Percentiles rank a stretch among this genome's conserved stretches.
Conservation (phyloP, 495 filamentous ascomycete genomes). For the Aspergillus cristatus region DNA sequence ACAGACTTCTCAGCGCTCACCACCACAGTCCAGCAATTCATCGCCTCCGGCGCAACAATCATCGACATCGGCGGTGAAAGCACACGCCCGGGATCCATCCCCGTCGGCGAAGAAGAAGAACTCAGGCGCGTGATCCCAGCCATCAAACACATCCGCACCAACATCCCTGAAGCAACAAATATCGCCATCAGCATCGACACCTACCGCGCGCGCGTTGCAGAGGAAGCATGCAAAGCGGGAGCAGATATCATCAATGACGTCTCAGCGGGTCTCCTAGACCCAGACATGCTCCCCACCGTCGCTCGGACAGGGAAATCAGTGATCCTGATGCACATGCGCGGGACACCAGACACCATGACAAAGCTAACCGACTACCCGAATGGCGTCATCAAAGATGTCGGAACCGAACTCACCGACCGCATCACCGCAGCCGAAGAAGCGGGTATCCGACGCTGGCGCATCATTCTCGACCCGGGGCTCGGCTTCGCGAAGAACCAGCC, state of each 20-base stretch:
- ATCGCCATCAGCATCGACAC: constrained; percentile 83
- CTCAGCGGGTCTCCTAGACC: constrained; percentile 71
- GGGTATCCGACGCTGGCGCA: constrained; percentile 83
- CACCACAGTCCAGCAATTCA: constrained; percentile 46
- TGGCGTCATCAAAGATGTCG: constrained; percentile 64
- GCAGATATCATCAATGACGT: constrained; percentile 96
- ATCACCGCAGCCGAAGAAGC: constrained; percentile 71
- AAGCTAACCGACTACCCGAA: constrained; percentile 57
- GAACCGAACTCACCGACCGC: constrained; percentile 56
- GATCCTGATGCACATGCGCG: constrained; percentile 93
- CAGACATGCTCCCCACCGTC: constrained; percentile 72
- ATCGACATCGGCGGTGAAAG: constrained; percentile 93
- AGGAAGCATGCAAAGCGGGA: constrained; percentile 67
- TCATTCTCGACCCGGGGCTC: constrained; percentile 88
- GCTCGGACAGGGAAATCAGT: constrained; percentile 73
- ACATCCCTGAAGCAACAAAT: constrained; percentile 46
- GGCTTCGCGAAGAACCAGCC: constrained; percentile 80
- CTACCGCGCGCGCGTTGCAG: constrained; percentile 80
- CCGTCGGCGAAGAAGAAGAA: constrained; percentile 64
- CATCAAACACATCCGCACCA: constrained; percentile 60
- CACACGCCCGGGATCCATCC: constrained; percentile 63
- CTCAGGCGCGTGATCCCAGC: constrained; percentile 67
- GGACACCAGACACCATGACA: constrained; percentile 77
- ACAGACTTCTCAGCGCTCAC: constrained; percentile 30
- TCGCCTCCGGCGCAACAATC: constrained; percentile 64